A percentile compares a stretch with the other conserved stretches of the same genome.
These are phyloP conservation scores for Sclerotinia borealis DNA, from an alignment of 2,329 filamentous ascomycete species.

Conservation along the genomic window DNA sequence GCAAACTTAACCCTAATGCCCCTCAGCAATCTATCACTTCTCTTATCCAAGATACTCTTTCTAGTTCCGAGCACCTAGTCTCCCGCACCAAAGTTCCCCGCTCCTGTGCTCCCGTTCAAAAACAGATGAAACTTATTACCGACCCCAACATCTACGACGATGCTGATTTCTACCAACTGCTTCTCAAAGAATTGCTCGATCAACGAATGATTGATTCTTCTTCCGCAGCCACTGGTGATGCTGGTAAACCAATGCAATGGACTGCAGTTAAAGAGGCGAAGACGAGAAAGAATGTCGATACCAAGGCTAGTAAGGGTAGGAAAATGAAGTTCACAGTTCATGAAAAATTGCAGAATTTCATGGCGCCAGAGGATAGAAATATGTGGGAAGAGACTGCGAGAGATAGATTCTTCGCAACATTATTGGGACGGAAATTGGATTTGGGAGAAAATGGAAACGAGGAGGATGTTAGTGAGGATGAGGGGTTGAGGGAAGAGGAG, in stretches of 20 bases:
- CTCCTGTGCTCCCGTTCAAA: slow-evolving; percentile 69
- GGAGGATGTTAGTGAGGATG: slow-evolving; percentile 44
- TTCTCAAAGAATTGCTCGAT: slow-evolving; percentile 89
- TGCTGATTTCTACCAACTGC: slow-evolving; percentile 85
- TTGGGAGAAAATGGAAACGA: slow-evolving; percentile 53
- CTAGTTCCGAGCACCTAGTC: slow-evolving; percentile 59
- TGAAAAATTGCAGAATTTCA: slow-evolving; percentile 96
- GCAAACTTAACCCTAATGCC: slow-evolving; percentile 49
- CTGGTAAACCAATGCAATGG: slow-evolving; percentile 44
- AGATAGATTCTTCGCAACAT: slow-evolving; percentile 67
- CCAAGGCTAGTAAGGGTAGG: slow-evolving; percentile 88
- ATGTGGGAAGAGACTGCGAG: slow-evolving; percentile 75
- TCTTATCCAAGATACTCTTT: slow-evolving; percentile 62
- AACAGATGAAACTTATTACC: slow-evolving; percentile 49
- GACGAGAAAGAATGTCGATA: slow-evolving; percentile 78
- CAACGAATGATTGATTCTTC: slow-evolving; percentile 70
- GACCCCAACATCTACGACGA: slow-evolving; percentile 77
- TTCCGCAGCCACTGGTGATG: slow-evolving; percentile 32
- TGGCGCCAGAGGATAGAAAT: slow-evolving; percentile 81
- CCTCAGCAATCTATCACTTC: slow-evolving; percentile 58
- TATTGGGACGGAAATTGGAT: slow-evolving; percentile 65
- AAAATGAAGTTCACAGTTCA: slow-evolving; percentile 94
- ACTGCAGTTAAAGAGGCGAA: slow-evolving; percentile 70
- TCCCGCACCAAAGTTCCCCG: slow-evolving; percentile 65
- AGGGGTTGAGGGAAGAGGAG: slow-evolving; percentile 29